Evolutionary conservation across 1,284 basidiomycete genomes (phyloP).

Genomic region (Caloboletus firmus): DNA sequence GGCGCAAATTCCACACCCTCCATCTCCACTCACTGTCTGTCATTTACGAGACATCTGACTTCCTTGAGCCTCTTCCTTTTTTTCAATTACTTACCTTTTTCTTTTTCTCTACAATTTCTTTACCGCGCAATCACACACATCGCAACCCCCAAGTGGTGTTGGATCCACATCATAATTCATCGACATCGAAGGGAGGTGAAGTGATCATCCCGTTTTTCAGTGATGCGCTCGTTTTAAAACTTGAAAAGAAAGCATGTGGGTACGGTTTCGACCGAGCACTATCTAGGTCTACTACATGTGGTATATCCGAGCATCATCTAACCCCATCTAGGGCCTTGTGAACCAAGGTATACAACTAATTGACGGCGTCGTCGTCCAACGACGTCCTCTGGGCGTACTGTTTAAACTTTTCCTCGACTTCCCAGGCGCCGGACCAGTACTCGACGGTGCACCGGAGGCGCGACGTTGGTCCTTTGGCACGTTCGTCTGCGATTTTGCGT

Average conservation of each 20-base stretch:
- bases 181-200: too few species aligned
- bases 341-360: not conserved
- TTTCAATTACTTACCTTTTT: not conserved
- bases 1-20: not conserved
- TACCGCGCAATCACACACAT: slow-evolving; percentile 1
- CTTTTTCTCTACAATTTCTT: not conserved
- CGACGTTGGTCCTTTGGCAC: slow-evolving; percentile 44
- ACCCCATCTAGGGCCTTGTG: too few species aligned
- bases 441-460: slow-evolving; percentile 72
- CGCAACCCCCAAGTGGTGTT: not conserved
- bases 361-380: not conserved
- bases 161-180: not conserved
- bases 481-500: slow-evolving; percentile 67
- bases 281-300: not conserved
- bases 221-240: too few species aligned
- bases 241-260: too few species aligned
- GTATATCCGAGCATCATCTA: not conserved
- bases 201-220: not conserved
- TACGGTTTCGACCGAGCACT: not conserved
- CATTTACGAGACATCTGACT: slow-evolving; percentile 16
- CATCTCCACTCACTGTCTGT: slow-evolving; percentile 2
- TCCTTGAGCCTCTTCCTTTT: not conserved
- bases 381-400: slow-evolving; percentile 11
- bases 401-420: slow-evolving; percentile 82
- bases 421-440: slow-evolving; percentile 93